Evolutionary conservation across 1,139 yeast species (phyloP).

Genomic region (Kurtzmaniella quercitrusa): DNA sequence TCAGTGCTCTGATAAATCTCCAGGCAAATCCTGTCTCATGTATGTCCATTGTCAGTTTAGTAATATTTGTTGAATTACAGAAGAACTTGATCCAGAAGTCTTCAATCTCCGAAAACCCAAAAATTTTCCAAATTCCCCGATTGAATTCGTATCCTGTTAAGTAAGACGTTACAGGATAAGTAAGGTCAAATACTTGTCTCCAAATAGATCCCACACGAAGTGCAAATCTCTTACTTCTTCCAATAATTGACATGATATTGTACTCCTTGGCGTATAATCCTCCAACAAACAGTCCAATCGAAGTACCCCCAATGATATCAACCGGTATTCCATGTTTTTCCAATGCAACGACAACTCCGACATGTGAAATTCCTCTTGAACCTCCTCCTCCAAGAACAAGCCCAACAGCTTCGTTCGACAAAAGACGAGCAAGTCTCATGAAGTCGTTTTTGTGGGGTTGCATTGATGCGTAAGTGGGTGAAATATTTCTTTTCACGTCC

Average conservation of each 20-base stretch:
- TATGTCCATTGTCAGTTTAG: conserved; percentile 92
- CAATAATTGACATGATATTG: conserved; percentile 86
- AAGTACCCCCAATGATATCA: conserved; percentile 93
- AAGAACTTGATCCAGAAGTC: conserved; percentile 92
- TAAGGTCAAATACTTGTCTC: conserved; percentile 79
- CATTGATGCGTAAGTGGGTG: conserved; percentile 36
- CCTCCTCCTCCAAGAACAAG: conserved; percentile 97
- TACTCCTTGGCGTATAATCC: conserved; percentile 92
- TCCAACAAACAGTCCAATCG: conserved; percentile 94
- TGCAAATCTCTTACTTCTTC: conserved; percentile 83
- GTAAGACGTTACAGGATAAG: conserved; percentile 91
- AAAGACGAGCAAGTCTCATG: conserved; percentile 77
- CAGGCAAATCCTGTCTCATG: conserved; percentile 92
- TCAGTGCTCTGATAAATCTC: conserved; percentile 93
- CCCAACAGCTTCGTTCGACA: conserved; percentile 93
- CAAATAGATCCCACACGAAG: conserved; percentile 79
- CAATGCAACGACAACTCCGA: conserved; percentile 89
- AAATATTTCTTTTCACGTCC: conserved; percentile 10
- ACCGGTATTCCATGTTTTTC: conserved; percentile 93
- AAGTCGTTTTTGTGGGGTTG: conserved; percentile 82
- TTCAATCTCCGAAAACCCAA: conserved; percentile 89
- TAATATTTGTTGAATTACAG: conserved; percentile 92
- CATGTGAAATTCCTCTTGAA: conserved; percentile 89
- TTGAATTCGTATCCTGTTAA: conserved; percentile 97
- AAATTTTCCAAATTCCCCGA: conserved; percentile 92